Evolutionary conservation across 1,284 basidiomycete genomes (phyloP).

Genomic region (Moesziomyces sp.): DNA sequence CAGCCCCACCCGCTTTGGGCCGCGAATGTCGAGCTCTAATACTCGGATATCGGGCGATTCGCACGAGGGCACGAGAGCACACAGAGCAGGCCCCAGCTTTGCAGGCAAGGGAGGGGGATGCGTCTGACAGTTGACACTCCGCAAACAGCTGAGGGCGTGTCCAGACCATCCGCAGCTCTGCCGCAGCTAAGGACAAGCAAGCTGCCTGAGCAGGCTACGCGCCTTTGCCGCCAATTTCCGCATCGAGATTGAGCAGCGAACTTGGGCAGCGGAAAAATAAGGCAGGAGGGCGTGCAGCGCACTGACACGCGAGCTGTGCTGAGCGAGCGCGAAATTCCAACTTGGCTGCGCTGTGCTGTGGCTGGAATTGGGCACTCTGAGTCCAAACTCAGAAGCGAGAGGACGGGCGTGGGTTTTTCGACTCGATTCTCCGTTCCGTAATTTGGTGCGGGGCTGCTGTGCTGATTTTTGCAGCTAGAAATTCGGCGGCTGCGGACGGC

Average conservation of each 20-base stretch:
- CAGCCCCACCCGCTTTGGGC: neutral
- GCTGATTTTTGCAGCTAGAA: neutral
- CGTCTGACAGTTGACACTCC: neutral
- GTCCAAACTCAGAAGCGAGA: constrained; percentile 28
- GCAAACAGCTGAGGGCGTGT: neutral
- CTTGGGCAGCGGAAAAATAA: neutral
- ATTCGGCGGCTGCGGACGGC: neutral
- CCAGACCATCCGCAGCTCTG: neutral
- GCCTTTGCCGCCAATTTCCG: neutral
- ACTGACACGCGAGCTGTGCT: neutral
- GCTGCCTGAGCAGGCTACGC: too few relatives aligned
- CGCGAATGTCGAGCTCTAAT: neutral
- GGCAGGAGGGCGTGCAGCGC: neutral
- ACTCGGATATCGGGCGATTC: neutral
- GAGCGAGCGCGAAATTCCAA: neutral
- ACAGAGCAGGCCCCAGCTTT: neutral
- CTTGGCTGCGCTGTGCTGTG: neutral
- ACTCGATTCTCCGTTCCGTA: neutral
- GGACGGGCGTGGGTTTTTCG: neutral
- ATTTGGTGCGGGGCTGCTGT: neutral
- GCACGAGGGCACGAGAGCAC: too few relatives aligned
- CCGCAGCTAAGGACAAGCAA: neutral
- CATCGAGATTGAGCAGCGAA: neutral
- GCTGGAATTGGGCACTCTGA: constrained; percentile 1
- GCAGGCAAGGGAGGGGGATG: neutral